Base-by-base conservation (phyloP, 2,329 filamentous ascomycete species). In the Monilinia aucupariae region DNA sequence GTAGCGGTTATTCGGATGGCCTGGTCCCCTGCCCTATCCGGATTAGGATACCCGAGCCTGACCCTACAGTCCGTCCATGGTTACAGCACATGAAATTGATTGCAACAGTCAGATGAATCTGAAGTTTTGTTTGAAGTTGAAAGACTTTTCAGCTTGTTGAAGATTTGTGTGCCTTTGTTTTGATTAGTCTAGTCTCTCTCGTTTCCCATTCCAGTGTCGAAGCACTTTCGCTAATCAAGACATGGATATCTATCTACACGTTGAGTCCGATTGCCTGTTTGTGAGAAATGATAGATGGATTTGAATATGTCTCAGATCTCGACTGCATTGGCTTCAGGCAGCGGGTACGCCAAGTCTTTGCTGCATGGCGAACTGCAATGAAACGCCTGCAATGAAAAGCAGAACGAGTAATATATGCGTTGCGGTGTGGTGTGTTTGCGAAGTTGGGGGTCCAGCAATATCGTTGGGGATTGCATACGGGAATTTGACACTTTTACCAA, bases 161-260 rank as follows among this genome's bases (percentile, higher is more conserved):
- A 17, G n/a, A 4, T n/a, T 53, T 37, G 52, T 22, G 4, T 53
- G 13, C 27, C 27, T 30, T 30, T 6, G 9, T 53, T 30, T 30
- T 7, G 4, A 1, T 22, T 52, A 17, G 10, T 4, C 17, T 49
- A 30, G 34, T 54, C 5, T 58, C 20, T 32, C 20, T n/a, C 37
- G 32, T 37, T 34, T 27, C 39, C 34, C 49, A 25, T 15, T 22
- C 41, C 5, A 8, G 17, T 13, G 49, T 45, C 58, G 7, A 43
- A 55, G 12, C 37, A 3, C 25, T 37, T 45, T 59, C 56, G 45
- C 56, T 59, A 51, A 59, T 52, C 45, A 59, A 17, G 48, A 32
- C 37, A 37, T 53, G 48, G 37, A 12, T 25, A n/a, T 49, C 22
- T 54, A 27, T 41, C 37, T 12, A 17, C 17, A 43, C 22, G 52